Evolutionary conservation across 2,329 filamentous ascomycete genomes (phyloP), one percentile per base, ranked within the genome.

Genomic region (Orbilia blumenaviensis): DNA sequence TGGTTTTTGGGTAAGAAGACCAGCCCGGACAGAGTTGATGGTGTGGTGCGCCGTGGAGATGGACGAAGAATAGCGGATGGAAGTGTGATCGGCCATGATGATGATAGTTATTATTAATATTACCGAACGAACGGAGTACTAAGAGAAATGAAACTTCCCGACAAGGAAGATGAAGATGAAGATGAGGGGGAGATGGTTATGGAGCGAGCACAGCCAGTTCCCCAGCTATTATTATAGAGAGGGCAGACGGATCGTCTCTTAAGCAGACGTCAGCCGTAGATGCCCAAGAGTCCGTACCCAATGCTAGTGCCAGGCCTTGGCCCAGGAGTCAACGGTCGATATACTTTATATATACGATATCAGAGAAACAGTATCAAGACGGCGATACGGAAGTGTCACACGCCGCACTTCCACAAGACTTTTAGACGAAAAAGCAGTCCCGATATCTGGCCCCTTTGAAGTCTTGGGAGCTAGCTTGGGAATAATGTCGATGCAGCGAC

Each of bases 1-100:
- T 16, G 71, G 71, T 41, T 75, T 75, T 36, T 75, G 71, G 10
- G 71, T 46, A 14, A 75, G 63, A 21, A 75, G 21, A 10, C 25
- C 27, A 32, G 38, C 44, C 25, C 71, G 71, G 25, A 75, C 56
- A 21, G 61, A 63, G 63, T 58, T 56, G 34, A 75, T 63, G 23
- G 56, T 63, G 48, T 38, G 62, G 23, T 68, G 71, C 42, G 71
- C 46, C 25, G 71, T 64, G 27, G 56, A 42, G 32, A 75, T 29
- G 27, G 71, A 75, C 71, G 71, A 48, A 16, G 56, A 14, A 25
- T 75, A 75, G 25, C 71, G 71, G 42, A 75, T 75, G 27, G 71
- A 75, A 58, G 46, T 63, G 12, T 75, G 71, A 56, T 75, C 69
- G 46, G 44, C 38, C 56, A 68, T 67, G 52, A 38, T 56, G 54